Evolutionary conservation across 768 basidiomycete genomes (phyloP), one percentile per base, ranked within the genome.

Genomic region (Collybia sordida): DNA sequence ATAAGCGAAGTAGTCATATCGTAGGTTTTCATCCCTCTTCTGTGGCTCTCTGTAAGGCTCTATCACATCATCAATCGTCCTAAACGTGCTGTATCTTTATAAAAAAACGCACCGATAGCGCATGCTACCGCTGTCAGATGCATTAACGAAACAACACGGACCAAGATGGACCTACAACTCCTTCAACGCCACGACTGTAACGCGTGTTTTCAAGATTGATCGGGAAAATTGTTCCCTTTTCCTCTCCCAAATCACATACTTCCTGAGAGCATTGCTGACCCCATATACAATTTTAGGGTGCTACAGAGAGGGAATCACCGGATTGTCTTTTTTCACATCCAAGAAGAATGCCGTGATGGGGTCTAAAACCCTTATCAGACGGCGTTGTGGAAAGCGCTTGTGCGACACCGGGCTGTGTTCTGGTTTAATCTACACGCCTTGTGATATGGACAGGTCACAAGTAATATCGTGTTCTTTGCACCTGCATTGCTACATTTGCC

Each of bases 141-240:
- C 34, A 44, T 47, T 37, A 51, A 23, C 28, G 12, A 48, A 47
- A 31, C n/a, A 45, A 31, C 25, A 28, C 34, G 44, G 53, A 52
- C 45, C 52, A 9, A 53, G 48, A 57, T 45, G 54, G 53, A 52
- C 50, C 47, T 21, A 53, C 39, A 52, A 44, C 8, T 27, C 25
- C n/a, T 15, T 39, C 12, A 39, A 21, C 15, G 31, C 54, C 57
- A 53, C 54, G 54, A 53, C 49, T 46, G 38, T 18, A 8, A 24
- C 2, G 53, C 46, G 18, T 53, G 54, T 41, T 50, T 15, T 25
- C 38, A 27, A 11, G 45, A 51, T 58, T 50, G 49, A 54, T 52
- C 35, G 47, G 46, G 17, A 15, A 22, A 27, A 25, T 18, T 19
- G 42, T 8, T 35, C 22, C 31, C 31, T 14, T 11, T 31, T 14